Base-by-base conservation (phyloP, 2,329 filamentous ascomycete species). In the Aurifilum marmelostoma region DNA sequence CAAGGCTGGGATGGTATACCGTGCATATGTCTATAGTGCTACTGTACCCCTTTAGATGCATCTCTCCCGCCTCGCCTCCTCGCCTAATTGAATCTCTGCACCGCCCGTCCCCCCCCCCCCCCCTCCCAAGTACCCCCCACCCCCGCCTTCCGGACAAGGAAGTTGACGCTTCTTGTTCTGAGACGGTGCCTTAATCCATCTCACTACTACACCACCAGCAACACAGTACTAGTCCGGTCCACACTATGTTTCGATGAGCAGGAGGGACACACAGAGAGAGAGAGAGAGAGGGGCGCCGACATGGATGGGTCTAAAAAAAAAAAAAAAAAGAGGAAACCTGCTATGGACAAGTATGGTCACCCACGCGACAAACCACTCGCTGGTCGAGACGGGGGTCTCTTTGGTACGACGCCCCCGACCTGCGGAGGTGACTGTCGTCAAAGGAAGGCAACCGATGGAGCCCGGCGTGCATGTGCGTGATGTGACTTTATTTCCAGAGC, bases 81-180 rank as follows among this genome's bases (percentile, higher is more conserved):
- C 61, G 39, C 16, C n/a, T 63, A 63, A 63, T 63, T 27, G 61
- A 43, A 63, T 63, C n/a, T 12, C 11, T 7, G 7, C 12, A 18
- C n/a, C n/a, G n/a, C n/a, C n/a, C n/a, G 61, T 50, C 61, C 11
- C 50, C 61, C 37, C 9, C 9, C 41, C 60, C 6, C 34, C 34
- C 34, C 8, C 8, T 8, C 34, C 34, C 4, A 8, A 34, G 34
- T 9, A 5, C 39, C 37, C 27, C 14, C 61, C 39, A 24, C 37
- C 27, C 14, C 61, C 39, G 39, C 61, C 37, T 32, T 47, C 37
- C 61, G 21, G 24, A 63, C 61, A 47, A 16, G 61, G 59, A n/a
- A 47, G 21, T 4, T 8, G 8, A 34, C n/a, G 39, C 37, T 14
- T 24, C 37, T 12, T 39, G 50, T 18, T 43, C 1, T 32, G 41